A percentile compares a stretch with the other conserved stretches of the same genome.
phyloP scores from a whole-genome alignment of 306 rosid genomes.

The Acacia crassicarpa region DNA sequence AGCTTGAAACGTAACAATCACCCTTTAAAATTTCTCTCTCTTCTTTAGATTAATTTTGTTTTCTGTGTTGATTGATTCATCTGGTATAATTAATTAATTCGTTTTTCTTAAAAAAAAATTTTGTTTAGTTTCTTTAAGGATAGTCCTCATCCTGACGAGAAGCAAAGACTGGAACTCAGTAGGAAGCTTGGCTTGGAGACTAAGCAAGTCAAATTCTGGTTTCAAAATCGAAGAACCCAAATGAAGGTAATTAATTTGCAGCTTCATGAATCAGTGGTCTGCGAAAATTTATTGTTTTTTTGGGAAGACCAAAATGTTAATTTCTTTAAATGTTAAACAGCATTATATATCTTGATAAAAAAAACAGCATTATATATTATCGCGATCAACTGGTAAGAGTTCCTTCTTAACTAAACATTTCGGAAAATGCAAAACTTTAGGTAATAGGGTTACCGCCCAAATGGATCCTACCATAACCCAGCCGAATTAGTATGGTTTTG shows the following conservation, averaged over 20 bases:
- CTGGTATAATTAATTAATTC: background rate
- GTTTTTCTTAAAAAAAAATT: background rate
- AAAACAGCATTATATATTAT: background rate
- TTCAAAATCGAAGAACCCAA: constrained; percentile 93
- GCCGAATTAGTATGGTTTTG: too few species aligned
- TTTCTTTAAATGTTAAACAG: background rate
- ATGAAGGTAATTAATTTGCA: constrained; percentile 69
- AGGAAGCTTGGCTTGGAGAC: constrained; percentile 73
- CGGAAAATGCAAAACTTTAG: too few species aligned
- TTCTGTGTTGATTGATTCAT: background rate
- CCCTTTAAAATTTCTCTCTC: constrained; percentile 11
- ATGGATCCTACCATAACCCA: too few species aligned
- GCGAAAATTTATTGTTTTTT: background rate
- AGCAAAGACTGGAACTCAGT: constrained; percentile 87
- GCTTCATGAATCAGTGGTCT: background rate
- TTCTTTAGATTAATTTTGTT: background rate
- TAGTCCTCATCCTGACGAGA: constrained; percentile 97
- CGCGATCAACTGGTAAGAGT: too few species aligned
- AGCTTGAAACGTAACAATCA: constrained; percentile 66
- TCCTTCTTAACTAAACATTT: too few species aligned
- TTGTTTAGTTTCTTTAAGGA: constrained; percentile 79
- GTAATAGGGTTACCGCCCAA: too few species aligned
- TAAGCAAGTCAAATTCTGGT: constrained; percentile 98
- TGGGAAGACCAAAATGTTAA: background rate
- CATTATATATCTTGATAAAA: background rate